Conservation (phyloP, 192 early-diverging fungal genomes). For the Geranomyces variabilis region DNA sequence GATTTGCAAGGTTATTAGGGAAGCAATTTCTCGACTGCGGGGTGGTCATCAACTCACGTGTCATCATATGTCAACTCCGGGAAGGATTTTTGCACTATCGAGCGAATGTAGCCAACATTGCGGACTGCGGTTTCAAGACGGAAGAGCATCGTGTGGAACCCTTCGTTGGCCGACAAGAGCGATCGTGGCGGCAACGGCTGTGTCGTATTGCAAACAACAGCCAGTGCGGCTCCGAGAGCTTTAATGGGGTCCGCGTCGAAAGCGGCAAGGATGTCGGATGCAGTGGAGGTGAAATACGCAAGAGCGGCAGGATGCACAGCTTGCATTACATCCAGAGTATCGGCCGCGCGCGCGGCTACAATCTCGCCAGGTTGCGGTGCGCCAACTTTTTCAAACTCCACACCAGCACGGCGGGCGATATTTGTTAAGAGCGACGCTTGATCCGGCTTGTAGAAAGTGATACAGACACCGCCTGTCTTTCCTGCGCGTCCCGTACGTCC, state of each 20-base stretch:
- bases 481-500: constrained; percentile 92
- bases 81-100: constrained; percentile 70
- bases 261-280: constrained; percentile 71
- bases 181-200: constrained; percentile 83
- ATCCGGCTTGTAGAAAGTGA: constrained; percentile 89
- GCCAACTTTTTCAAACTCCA: constrained; percentile 75
- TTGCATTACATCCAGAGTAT: constrained; percentile 71
- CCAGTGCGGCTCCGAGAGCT: constrained; percentile 83
- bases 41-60: constrained; percentile 39
- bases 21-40: no score
- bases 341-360: constrained; percentile 74
- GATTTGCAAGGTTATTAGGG: no score
- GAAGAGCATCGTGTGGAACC: constrained; percentile 79
- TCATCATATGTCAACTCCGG: constrained; percentile 75
- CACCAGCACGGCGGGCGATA: constrained; percentile 78
- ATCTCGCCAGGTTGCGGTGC: constrained; percentile 93
- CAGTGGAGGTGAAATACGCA: constrained; percentile 75
- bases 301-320: constrained; percentile 75
- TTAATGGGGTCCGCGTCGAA: constrained; percentile 74
- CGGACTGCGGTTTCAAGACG: constrained; percentile 67
- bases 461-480: constrained; percentile 78
- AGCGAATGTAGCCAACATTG: constrained; percentile 84
- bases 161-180: constrained; percentile 80
- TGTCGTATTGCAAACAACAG: constrained; percentile 83
- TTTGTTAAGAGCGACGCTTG: constrained; percentile 81